phyloP scores from a whole-genome alignment of 441 rosid genomes.

The Populus hybrid region DNA sequence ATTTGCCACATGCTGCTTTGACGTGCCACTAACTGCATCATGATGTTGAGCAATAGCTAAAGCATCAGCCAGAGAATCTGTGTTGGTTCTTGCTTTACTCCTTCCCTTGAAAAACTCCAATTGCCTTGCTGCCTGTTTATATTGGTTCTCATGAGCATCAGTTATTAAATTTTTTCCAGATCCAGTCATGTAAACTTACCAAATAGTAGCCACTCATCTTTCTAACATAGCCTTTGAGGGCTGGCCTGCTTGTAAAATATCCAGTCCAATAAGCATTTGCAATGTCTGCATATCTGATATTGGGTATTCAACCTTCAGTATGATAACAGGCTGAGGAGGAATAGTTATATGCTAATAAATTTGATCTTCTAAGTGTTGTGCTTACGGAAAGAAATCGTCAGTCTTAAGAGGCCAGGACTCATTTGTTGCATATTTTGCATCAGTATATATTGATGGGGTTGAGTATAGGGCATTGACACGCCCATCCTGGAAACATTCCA shows the following conservation, averaged over 20 bases:
- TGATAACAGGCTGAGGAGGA: neutral
- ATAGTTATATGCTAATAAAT: neutral
- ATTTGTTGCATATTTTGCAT: slow-evolving; percentile 5
- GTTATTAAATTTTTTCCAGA: slow-evolving; percentile 5
- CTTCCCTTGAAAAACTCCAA: slow-evolving; percentile 79
- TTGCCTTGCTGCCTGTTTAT: slow-evolving; percentile 86
- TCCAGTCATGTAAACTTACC: slow-evolving; percentile 42
- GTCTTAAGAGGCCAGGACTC: slow-evolving; percentile 2
- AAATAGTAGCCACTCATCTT: slow-evolving; percentile 88
- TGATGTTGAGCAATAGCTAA: slow-evolving; percentile 92
- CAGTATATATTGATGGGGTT: slow-evolving; percentile 1
- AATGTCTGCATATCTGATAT: slow-evolving; percentile 88
- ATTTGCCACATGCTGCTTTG: slow-evolving; percentile 88
- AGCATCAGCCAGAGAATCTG: slow-evolving; percentile 87
- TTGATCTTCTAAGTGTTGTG: neutral
- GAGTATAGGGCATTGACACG: slow-evolving; percentile 8
- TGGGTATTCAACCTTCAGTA: neutral
- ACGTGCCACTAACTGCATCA: slow-evolving; percentile 93
- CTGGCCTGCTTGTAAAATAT: slow-evolving; percentile 93
- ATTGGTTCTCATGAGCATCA: slow-evolving; percentile 18
- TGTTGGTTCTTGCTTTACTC: slow-evolving; percentile 58
- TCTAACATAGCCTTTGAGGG: slow-evolving; percentile 89
- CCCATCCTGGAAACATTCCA: slow-evolving; percentile 62
- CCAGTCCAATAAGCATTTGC: slow-evolving; percentile 98
- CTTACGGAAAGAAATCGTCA: slow-evolving; percentile 5